Evolutionary conservation across 371 early-diverging fungal species (phyloP), one percentile per base, ranked within the genome.

Genomic region (Vittaforma corneae): DNA sequence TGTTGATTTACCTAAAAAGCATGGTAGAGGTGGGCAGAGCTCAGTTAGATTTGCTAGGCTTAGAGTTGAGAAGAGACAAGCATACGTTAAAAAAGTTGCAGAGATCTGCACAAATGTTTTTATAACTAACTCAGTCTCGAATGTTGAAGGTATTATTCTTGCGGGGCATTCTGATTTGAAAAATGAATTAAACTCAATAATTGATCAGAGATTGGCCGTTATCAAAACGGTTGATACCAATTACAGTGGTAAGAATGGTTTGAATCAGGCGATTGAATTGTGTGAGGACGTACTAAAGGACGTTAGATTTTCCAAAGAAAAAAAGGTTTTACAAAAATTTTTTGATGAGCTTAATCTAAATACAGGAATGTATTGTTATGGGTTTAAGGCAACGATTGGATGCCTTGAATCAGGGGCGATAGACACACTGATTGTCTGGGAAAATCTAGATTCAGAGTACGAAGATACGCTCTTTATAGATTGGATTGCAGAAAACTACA

Each of bases 11-110:
- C 97, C 97, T 68, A 96, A 97, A 84, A 98, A 97, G 87, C 98
- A 98, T 85, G 96, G 75, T n/a, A 88, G 97, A 80, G 99, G 97
- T 83, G 99, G 97, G 84, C 97, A 97, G 82, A 93, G 94, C 22
- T 94, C 97, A 20, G 85, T 94, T 66, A 91, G 97, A 86, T 98
- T 98, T 82, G 88, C 95, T 2, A 90, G 97, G 84, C 84, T 96
- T 42, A 86, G 97, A 72, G 88, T 91, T 67, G 97, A 98, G 78
- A 94, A 92, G 82, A 88, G 97, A 55, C 91, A 92, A 82, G 90
- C 94, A 74, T 97, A 97, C 74, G 87, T 97, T 50, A 88, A 93
- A 71, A 97, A 95, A 82, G 92, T 97, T 28, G 92, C 91, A 22
- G 97, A 97, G 77, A 81, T 90, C 56, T 88, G 91, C 5, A 88